Evolutionary conservation across 1,139 yeast genomes (phyloP), one percentile per base, ranked within the genome.

Genomic region (Hyphopichia burtonii): DNA sequence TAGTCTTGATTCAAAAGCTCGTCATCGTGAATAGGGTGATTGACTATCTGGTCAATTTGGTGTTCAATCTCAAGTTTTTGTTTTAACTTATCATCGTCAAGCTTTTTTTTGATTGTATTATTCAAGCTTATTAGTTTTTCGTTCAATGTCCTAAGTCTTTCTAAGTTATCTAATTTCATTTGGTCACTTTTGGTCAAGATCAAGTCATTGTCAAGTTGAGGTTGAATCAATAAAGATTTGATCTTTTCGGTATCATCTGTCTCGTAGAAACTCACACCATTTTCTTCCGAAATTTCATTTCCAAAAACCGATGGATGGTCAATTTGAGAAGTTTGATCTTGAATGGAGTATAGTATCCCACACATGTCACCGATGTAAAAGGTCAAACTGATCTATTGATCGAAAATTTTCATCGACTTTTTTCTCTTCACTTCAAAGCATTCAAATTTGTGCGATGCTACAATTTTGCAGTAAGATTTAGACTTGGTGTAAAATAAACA

Each of bases 41-140:
- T 30, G 36, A 42, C 28, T 25, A 58, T 41, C 11, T 39, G 38
- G 35, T 50, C 39, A 22, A 59, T 52, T 47, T 48, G 35, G 8
- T 36, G n/a, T 43, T 56, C 58, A 6, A 59, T 44, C 11, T 34
- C 37, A 5, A 22, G 10, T 30, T 31, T 34, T 15, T 39, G 31
- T 19, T 43, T 38, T 11, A 40, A 41, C 3, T 52, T 43, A 30
- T 48, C 44, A 10, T 42, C 40, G 45, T 48, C 55, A 27, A 54
- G 54, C 17, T 50, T 57, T 4, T 51, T 46, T 43, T 68, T 68
- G 3, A 66, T 58, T 38, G 59, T 61, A 41, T 68, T 69, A 31
- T 61, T 65, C 9, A 66, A 45, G 38, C 52, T 59, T 6, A 51
- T 41, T 19, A 68, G 43, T 19, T 56, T 49, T 12, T 41, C 40